Evolutionary conservation across 768 basidiomycete genomes (phyloP).

Genomic region (Mycena rebaudengoi): DNA sequence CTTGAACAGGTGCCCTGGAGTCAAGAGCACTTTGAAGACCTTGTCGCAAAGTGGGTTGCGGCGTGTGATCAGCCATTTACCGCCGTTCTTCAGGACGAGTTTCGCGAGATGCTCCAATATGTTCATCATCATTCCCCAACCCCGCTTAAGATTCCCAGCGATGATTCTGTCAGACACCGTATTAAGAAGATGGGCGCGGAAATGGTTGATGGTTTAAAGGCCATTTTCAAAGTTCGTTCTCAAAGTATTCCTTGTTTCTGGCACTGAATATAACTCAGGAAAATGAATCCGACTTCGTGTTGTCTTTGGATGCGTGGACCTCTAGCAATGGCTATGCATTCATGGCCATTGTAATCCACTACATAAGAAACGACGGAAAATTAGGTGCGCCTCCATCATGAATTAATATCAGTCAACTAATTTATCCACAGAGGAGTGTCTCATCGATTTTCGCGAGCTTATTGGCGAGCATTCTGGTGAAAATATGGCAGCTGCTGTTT

Average conservation of each 20-base stretch:
- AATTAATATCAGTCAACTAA: neutral
- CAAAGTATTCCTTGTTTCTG: neutral
- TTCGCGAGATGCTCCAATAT: constrained; percentile 12
- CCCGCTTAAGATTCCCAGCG: neutral
- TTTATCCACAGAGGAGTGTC: constrained; percentile 37
- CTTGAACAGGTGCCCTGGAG: neutral
- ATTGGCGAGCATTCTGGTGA: constrained; percentile 42
- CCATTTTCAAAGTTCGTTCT: neutral
- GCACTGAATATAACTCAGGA: neutral
- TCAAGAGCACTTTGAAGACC: constrained; percentile 8
- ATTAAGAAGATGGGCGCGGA: neutral
- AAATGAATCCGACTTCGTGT: constrained; percentile 1
- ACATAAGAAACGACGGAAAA: constrained; percentile 33
- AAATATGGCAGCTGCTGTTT: constrained; percentile 45
- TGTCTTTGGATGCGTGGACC: constrained; percentile 42
- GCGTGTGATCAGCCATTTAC: constrained; percentile 11
- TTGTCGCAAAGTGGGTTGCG: constrained; percentile 7
- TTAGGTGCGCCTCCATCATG: constrained; percentile 21
- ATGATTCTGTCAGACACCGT: neutral
- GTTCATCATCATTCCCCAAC: constrained; percentile 1
- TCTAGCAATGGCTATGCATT: constrained; percentile 41
- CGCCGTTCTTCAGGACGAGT: neutral
- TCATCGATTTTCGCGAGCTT: constrained; percentile 48
- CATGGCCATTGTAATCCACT: constrained; percentile 39
- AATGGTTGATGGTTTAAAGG: neutral